Base-by-base conservation (phyloP, 345 rosid species). In the Populus pruinosa region DNA sequence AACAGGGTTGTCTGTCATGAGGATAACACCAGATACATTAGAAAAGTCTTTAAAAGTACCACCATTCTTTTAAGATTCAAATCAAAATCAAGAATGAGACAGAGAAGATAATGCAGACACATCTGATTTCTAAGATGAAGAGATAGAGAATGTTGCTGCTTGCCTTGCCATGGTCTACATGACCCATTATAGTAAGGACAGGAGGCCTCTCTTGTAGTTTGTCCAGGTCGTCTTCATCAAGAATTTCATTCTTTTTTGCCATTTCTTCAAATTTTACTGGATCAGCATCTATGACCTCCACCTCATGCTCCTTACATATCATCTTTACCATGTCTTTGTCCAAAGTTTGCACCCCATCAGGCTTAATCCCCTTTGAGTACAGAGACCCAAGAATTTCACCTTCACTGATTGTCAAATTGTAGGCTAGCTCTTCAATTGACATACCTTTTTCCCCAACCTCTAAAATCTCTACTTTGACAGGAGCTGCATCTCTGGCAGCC, bases 181-280 rank as follows among this genome's bases (percentile, higher is more conserved):
- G 99, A 81, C 99, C 99, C 99, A 96, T 96, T 78, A 96, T 96
- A n/a, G 99, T 96, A 78, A 96, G 91, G 71, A 96, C 97, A 80
- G 99, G 99, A 83, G 99, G 98, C 74, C 99, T 92, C 67, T 89
- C 91, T 85, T 86, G 90, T 47, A 96, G 89, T 79, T 93, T 93
- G 88, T 87, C 99, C 85, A 90, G 81, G 85, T 96, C 98, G 56
- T 90, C 96, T 76, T 90, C 94, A 87, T 96, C 98, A 69, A 96
- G 56, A 70, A 86, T 88, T 82, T 93, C 96, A 73, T 72, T 91
- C 88, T 93, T 96, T 81, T 79, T 92, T 71, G 98, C 99, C 98
- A 92, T 90, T 82, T 93, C 92, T 86, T 96, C 96, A 71, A 91
- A 88, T 84, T 83, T 84, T 79, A 90, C 78, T 50, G 98, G 89